Evolutionary conservation across 2,329 filamentous ascomycete species (phyloP).

Genomic region (Aspergillus sclerotialis): DNA sequence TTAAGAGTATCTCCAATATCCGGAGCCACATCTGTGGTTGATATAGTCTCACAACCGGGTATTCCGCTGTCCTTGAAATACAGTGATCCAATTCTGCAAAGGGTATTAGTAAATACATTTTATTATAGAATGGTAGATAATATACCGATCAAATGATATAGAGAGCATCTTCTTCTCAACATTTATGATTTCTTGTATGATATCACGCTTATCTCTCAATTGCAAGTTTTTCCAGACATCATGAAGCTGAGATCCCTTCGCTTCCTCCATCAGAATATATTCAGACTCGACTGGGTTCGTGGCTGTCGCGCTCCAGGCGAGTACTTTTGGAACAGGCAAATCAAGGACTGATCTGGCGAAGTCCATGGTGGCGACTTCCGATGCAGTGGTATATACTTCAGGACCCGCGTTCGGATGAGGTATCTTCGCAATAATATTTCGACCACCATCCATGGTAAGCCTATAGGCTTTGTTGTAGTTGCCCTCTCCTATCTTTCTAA

Average conservation of each 20-base stretch:
- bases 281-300: constrained; percentile 29
- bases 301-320: constrained; percentile 20
- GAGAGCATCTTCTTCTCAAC: neutral
- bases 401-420: constrained; percentile 12
- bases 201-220: neutral
- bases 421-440: constrained; percentile 10
- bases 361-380: constrained; percentile 32
- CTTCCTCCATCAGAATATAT: constrained; percentile 31
- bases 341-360: constrained; percentile 20
- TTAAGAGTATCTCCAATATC: too few species aligned
- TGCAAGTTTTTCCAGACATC: neutral
- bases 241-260: neutral
- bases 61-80: too few species aligned
- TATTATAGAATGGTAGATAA: too few species aligned
- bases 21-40: too few species aligned
- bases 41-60: too few species aligned
- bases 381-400: constrained; percentile 18
- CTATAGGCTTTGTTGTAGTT: constrained; percentile 25
- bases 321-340: constrained; percentile 26
- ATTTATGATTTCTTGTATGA: neutral
- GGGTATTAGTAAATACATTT: too few species aligned
- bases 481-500: constrained; percentile 22
- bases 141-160: too few species aligned
- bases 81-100: too few species aligned
- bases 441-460: constrained; percentile 15